Base-by-base conservation (phyloP, 202 grass and related monocot genomes). In the Tripidium arundinaceum region DNA sequence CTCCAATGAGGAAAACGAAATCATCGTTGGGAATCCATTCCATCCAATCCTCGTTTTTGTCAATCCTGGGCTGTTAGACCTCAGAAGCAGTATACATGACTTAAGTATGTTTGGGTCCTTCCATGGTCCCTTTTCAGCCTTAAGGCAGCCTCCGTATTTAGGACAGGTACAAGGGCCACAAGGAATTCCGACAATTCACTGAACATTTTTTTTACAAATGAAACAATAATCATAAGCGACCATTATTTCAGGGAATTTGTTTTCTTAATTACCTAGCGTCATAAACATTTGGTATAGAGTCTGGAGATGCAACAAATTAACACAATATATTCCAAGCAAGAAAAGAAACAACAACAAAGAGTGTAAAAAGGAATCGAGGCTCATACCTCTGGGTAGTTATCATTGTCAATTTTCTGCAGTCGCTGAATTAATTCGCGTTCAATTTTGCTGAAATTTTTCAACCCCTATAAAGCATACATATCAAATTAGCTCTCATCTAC, bases 401-500 rank as follows among this genome's bases (percentile, higher is more conserved):
- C 92, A 49, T 43, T 94, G 80, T 97, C 94, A 38, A 97, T 87
- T 80, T 97, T 97, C 88, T 97, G 94, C 66, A 97, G 75, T 45
- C 88, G 74, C 22, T 85, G 59, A 85, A 97, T 94, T 65, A 97
- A 81, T 87, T 97, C 91, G 36, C 91, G 85, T 15, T 91, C 94
- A 62, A 86, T 97, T 83, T 97, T 97, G 68, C 94, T 97, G 82
- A 94, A 97, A 79, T 97, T 97, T 74, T 94, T 97, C 86, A 97
- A 85, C 36, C 94, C 91, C 94, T 97, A 62, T 6, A 79, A 88
- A 83, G 27, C 37, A 86, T 27, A 69, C 31, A 9, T 7, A 49
- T 4, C 31, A n/a, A 78, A 71, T 77, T 63, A 83, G 72, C 29
- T 43, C 25, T 72, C 37, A 34, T 22, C 34, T 72, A 76, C 22